Conservation (phyloP, 129 eudicot species). For the Escallonia rubra region DNA sequence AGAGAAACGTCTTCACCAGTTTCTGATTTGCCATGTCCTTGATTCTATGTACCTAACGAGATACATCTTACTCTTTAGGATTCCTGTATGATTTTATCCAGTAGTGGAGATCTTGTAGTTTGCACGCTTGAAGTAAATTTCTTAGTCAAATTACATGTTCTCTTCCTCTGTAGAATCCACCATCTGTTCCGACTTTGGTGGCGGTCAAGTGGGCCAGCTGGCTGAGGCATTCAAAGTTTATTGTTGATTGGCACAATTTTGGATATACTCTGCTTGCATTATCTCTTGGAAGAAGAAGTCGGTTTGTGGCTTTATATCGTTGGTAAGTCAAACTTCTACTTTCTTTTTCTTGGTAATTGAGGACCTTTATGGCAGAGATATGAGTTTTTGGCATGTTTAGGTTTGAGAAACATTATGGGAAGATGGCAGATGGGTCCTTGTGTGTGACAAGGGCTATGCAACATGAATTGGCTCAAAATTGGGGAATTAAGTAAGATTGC, state of each 20-base stretch:
- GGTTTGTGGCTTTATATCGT: slow-evolving; percentile 69
- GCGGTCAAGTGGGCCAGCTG: slow-evolving; percentile 96
- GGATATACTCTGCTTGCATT: slow-evolving; percentile 87
- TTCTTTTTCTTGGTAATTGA: background rate
- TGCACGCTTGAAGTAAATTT: background rate
- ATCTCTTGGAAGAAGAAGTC: slow-evolving; percentile 90
- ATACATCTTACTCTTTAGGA: no score
- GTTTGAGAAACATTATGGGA: slow-evolving; percentile 88
- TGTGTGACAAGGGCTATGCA: slow-evolving; percentile 97
- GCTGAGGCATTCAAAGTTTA: slow-evolving; percentile 62
- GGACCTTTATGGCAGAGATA: slow-evolving; percentile 11
- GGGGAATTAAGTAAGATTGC: slow-evolving; percentile 86
- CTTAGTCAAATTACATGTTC: slow-evolving; percentile 4
- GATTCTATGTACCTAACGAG: no score
- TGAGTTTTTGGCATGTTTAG: slow-evolving; percentile 27
- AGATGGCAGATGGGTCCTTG: slow-evolving; percentile 81
- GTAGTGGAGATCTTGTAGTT: no score
- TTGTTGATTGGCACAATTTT: slow-evolving; percentile 93
- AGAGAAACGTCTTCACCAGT: no score
- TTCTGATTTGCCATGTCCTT: no score
- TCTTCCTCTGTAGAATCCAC: slow-evolving; percentile 68
- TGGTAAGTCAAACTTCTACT: slow-evolving; percentile 44
- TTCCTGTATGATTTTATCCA: no score
- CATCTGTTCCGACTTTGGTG: slow-evolving; percentile 88
- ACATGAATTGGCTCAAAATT: slow-evolving; percentile 90